These are phyloP conservation scores for Dryadomyces quercus-mongolicae DNA, from an alignment of 2,329 filamentous ascomycete species.

Conservation along the genomic window DNA sequence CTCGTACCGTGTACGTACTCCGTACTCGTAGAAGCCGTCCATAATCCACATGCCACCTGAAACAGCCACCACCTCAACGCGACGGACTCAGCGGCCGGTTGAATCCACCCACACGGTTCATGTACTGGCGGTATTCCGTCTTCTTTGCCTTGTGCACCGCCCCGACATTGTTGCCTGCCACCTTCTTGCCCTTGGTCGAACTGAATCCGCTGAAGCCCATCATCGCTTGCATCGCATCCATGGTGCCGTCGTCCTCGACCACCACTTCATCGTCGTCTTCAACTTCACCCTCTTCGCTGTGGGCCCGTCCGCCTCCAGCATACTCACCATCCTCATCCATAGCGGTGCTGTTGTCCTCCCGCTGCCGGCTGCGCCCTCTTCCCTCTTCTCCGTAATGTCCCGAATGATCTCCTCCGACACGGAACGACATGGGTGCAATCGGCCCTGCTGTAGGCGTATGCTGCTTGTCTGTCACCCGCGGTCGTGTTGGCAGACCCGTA, in stretches of 20 bases:
- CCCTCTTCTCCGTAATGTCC: background rate
- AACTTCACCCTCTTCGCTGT: slow-evolving; percentile 7
- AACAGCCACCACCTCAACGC: too few relatives aligned
- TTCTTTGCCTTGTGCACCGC: slow-evolving; percentile 86
- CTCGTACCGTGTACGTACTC: too few relatives aligned
- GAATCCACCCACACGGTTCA: slow-evolving; percentile 76
- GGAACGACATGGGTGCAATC: slow-evolving; percentile 10
- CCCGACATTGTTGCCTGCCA: slow-evolving; percentile 75
- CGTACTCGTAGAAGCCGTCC: too few relatives aligned
- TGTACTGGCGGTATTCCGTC: slow-evolving; percentile 92
- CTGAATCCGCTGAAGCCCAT: slow-evolving; percentile 87
- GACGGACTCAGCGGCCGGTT: slow-evolving; percentile 61
- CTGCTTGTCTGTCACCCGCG: background rate
- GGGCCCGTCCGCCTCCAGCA: background rate
- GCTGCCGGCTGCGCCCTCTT: background rate
- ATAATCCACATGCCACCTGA: too few relatives aligned
- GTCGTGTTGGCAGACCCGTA: slow-evolving; percentile 5
- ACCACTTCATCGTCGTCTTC: slow-evolving; percentile 36
- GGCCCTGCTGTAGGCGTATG: background rate
- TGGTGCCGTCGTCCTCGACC: slow-evolving; percentile 51
- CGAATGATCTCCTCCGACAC: slow-evolving; percentile 21
- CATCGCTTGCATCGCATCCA: slow-evolving; percentile 65
- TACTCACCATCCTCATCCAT: slow-evolving; percentile 2
- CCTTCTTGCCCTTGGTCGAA: slow-evolving; percentile 78
- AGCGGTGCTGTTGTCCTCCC: background rate